Conservation (phyloP, 768 basidiomycete genomes). For the Boletus tylopilopsis region DNA sequence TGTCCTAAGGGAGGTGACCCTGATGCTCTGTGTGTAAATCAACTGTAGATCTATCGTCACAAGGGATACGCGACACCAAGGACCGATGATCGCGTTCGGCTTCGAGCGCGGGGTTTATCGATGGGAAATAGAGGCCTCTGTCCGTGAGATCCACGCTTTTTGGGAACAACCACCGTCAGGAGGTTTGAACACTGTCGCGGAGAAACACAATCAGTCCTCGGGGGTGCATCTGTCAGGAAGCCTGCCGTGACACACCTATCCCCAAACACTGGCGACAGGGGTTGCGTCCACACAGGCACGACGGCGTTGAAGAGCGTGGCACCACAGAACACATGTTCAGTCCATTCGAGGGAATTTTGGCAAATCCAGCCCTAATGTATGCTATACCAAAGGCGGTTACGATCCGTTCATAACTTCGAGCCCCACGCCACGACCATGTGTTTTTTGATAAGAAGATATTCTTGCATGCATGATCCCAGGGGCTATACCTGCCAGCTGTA, state of each 20-base stretch:
- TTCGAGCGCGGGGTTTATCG: constrained; percentile 1
- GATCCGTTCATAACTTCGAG: background rate
- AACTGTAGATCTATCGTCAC: background rate
- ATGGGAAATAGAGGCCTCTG: too few species aligned
- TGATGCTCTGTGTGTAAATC: background rate
- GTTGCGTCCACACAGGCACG: background rate
- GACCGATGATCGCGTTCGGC: background rate
- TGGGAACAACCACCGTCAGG: background rate
- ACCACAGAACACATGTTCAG: background rate
- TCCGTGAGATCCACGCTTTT: too few species aligned
- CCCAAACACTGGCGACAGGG: constrained; percentile 1
- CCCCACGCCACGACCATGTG: constrained; percentile 6
- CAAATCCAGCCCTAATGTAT: constrained; percentile 1
- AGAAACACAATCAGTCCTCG: background rate
- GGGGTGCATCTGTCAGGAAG: constrained; percentile 3
- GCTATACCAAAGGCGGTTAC: constrained; percentile 16
- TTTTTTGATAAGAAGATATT: constrained; percentile 23
- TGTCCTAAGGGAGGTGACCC: background rate
- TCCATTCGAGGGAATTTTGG: constrained; percentile 13
- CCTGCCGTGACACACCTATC: too few species aligned
- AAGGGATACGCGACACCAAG: background rate
- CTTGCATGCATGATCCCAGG: constrained; percentile 5
- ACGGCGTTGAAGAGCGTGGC: background rate
- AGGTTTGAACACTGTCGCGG: background rate
- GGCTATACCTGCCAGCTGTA: too few species aligned